Evolutionary conservation across 2,329 filamentous ascomycete genomes (phyloP), one percentile per base, ranked within the genome.

Genomic region (Periconia digitata): DNA sequence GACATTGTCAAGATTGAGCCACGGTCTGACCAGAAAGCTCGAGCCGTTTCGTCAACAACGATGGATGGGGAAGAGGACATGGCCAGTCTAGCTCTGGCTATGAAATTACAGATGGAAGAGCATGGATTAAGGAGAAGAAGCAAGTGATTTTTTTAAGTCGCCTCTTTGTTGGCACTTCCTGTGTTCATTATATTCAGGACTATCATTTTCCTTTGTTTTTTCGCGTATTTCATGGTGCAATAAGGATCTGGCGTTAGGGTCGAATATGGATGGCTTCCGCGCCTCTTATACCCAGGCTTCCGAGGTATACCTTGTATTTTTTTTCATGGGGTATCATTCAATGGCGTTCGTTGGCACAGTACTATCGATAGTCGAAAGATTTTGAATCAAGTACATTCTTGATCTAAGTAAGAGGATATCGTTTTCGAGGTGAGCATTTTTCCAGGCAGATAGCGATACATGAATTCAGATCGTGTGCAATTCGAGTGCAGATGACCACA

Each of bases 91-190:
- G 62, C 55, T 35, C 46, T 72, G 8, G 67, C 67, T 13, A 46
- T 62, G 40, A 56, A 69, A 43, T 51, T 71, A 27, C 56, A 62
- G 54, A 60, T 59, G 35, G 55, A 66, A 44, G 62, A 65, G 41
- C 62, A 62, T 47, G 64, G 66, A 3, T 49, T 71, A 49, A 50
- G 67, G 36, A 52, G 61, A 38, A 44, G 60, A 22, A 63, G 59
- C 47, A 59, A 59, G 49, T 58, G 39, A 53, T 46, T 8, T n/a
- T 35, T 43, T 34, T 6, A 20, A 4, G 16, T 48, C 15, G 17
- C 18, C 12, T 13, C 17, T n/a, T 23, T 15, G 17, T 8, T 17
- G 36, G n/a, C 23, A 8, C 34, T 40, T 22, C 16, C 24, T 40
- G 6, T 40, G 20, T 44, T 27, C 7, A 35, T 18, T 40, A 35